Conservation (phyloP, 2,329 filamentous ascomycete genomes). For the Apiospora koreana region DNA sequence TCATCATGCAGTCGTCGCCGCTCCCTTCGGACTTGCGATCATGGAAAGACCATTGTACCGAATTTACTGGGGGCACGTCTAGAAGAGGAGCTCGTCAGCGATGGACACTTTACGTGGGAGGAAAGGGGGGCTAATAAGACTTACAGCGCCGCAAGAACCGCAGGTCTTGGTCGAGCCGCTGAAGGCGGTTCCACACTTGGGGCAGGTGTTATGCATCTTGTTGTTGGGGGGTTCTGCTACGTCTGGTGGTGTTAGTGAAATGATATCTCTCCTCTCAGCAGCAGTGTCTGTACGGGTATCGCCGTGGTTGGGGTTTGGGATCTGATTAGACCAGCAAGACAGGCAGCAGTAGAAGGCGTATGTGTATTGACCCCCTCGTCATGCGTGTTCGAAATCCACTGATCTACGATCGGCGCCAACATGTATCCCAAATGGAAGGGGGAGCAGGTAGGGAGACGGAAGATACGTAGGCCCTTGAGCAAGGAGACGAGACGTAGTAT, state of each 20-base stretch:
- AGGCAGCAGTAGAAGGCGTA: not conserved
- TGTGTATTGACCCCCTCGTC: not conserved
- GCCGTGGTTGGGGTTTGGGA: not conserved
- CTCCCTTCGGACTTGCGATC: not conserved
- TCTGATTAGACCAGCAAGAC: not conserved
- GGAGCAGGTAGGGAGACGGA: not conserved
- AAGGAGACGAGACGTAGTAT: no score
- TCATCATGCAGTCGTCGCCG: not conserved
- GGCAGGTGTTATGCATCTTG: constrained; percentile 39
- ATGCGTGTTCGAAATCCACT: not conserved
- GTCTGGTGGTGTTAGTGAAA: not conserved
- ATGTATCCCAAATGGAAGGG: not conserved
- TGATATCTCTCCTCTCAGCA: not conserved
- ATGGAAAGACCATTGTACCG: not conserved
- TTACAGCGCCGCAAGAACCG: constrained; percentile 56
- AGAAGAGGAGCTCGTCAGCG: not conserved
- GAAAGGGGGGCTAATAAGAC: not conserved
- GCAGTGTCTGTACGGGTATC: not conserved
- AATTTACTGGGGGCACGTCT: constrained; percentile 25
- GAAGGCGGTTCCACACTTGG: constrained; percentile 56
- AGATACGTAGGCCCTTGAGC: not conserved
- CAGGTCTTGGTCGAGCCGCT: constrained; percentile 52
- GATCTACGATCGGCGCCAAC: not conserved
- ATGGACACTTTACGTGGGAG: not conserved
- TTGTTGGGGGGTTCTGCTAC: not conserved